phyloP scores from a whole-genome alignment of 805 yeast genomes.

The Ogataea nitratoaversa region DNA sequence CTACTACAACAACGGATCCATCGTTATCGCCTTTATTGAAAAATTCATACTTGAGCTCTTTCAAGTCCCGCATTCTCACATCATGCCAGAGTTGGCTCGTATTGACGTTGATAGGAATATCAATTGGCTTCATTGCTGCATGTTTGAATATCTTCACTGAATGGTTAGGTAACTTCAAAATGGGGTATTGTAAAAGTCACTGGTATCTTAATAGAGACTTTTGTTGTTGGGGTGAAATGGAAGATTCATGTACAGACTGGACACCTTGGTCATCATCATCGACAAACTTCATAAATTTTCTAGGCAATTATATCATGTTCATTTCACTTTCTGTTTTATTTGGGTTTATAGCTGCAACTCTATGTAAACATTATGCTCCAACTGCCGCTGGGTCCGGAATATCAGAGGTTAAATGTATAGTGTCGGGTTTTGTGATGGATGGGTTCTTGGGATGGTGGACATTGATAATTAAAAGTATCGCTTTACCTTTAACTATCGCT shows the following conservation, averaged over 20 bases:
- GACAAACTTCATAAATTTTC: conserved; percentile 6
- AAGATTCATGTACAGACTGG: conserved; percentile 63
- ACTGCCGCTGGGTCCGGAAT: conserved; percentile 97
- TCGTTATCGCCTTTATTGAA: background rate
- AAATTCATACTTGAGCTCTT: conserved; percentile 8
- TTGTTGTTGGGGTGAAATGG: conserved; percentile 73
- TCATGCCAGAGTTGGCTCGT: conserved; percentile 65
- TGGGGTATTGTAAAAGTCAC: conserved; percentile 71
- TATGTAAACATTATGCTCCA: conserved; percentile 75
- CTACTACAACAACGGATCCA: too few species aligned
- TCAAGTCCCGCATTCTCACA: conserved; percentile 28
- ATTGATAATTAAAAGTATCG: conserved; percentile 67
- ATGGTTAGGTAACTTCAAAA: conserved; percentile 73
- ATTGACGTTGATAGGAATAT: conserved; percentile 67
- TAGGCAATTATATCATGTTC: conserved; percentile 54
- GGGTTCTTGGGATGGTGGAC: conserved; percentile 77
- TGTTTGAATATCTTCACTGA: conserved; percentile 77
- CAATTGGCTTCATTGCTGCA: conserved; percentile 83
- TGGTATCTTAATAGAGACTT: conserved; percentile 69
- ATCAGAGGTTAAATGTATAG: conserved; percentile 91
- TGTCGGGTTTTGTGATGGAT: conserved; percentile 78
- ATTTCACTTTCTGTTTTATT: conserved; percentile 55
- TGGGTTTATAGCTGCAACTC: conserved; percentile 58
- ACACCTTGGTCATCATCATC: conserved; percentile 48
- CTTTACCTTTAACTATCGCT: conserved; percentile 86